A percentile compares a stretch with the other conserved stretches of the same genome.
Conservation (phyloP, 768 basidiomycete genomes). For the Leccinum disarticulatum region DNA sequence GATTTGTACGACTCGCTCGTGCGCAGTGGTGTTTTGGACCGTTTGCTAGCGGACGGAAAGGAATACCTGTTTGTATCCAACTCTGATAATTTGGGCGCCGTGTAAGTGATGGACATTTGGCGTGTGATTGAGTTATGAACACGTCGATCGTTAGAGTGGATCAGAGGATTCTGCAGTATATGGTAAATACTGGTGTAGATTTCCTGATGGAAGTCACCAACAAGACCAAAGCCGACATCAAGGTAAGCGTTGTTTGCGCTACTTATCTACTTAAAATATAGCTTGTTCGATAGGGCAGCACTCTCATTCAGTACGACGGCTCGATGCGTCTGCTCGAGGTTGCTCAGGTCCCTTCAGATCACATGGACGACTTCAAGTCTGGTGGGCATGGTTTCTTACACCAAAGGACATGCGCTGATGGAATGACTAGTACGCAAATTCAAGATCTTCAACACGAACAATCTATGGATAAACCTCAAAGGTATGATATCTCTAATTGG, state of each 20-base stretch:
- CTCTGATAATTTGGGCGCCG: conserved; percentile 94
- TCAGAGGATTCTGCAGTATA: conserved; percentile 80
- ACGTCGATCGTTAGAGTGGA: conserved; percentile 54
- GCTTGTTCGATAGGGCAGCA: conserved; percentile 58
- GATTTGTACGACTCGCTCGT: conserved; percentile 91
- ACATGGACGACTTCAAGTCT: conserved; percentile 14
- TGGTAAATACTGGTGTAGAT: conserved; percentile 79
- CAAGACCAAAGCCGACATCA: conserved; percentile 89
- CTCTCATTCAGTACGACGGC: conserved; percentile 81
- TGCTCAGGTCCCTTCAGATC: conserved; percentile 9
- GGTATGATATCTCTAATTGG: conserved; percentile 38
- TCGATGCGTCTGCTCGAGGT: conserved; percentile 11
- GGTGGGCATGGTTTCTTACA: conserved; percentile 35
- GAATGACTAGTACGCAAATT: conserved; percentile 70
- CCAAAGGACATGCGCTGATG: conserved; percentile 3
- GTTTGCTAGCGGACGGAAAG: conserved; percentile 87
- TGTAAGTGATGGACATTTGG: conserved; percentile 45
- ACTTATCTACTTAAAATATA: neutral
- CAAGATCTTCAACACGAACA: conserved; percentile 92
- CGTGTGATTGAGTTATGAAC: conserved; percentile 8
- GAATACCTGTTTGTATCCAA: conserved; percentile 98
- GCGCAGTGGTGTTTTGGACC: conserved; percentile 89
- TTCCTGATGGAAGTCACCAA: conserved; percentile 96
- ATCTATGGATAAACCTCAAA: conserved; percentile 77
- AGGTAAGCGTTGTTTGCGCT: conserved; percentile 29